Conservation (phyloP, 2,329 filamentous ascomycete genomes). For the Colletotrichum shisoi region DNA sequence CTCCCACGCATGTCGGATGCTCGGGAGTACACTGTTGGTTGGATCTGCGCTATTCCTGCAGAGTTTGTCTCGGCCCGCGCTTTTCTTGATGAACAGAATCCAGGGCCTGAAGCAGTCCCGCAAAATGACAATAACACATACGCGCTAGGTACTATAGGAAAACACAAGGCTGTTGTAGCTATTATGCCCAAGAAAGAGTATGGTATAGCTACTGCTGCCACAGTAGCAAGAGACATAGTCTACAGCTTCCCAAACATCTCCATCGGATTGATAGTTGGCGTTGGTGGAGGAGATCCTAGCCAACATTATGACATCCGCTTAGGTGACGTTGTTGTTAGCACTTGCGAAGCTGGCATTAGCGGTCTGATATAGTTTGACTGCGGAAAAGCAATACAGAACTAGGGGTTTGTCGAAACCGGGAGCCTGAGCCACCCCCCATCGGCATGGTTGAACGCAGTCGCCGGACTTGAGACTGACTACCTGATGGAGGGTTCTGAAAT, state of each 20-base stretch:
- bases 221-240: slow-evolving; percentile 11
- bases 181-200: slow-evolving; percentile 44
- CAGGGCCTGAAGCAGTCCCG: neutral
- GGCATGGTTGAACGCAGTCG: neutral
- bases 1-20: neutral
- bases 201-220: slow-evolving; percentile 43
- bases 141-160: slow-evolving; percentile 45
- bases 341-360: neutral
- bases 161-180: slow-evolving; percentile 50
- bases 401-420: slow-evolving; percentile 14
- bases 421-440: slow-evolving; percentile 26
- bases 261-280: slow-evolving; percentile 27
- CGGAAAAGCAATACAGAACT: slow-evolving; percentile 34
- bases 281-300: slow-evolving; percentile 20
- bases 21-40: neutral
- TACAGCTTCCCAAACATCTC: slow-evolving; percentile 26
- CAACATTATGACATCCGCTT: slow-evolving; percentile 23
- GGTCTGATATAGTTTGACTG: slow-evolving; percentile 38
- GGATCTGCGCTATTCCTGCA: slow-evolving; percentile 5
- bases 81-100: slow-evolving; percentile 3
- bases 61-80: slow-evolving; percentile 6
- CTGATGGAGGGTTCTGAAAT: neutral
- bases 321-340: slow-evolving; percentile 37
- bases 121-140: slow-evolving; percentile 42
- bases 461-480: neutral